phyloP scores from a whole-genome alignment of 2,329 filamentous ascomycete species.

The Ophiostoma populinum region DNA sequence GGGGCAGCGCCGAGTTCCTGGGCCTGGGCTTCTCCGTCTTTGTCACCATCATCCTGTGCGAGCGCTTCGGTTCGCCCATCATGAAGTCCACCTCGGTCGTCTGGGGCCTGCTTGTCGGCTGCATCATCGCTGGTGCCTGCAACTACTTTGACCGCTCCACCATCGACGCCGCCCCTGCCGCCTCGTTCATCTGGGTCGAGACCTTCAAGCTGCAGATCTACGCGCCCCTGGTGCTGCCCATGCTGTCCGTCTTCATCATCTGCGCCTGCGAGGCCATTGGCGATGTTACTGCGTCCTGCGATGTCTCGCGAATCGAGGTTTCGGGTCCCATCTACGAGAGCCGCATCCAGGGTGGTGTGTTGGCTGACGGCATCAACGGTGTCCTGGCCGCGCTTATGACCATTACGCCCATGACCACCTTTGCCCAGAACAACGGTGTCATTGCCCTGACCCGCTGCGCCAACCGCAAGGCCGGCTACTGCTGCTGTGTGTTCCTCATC shows the following conservation, averaged over 20 bases:
- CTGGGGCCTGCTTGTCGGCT: slow-evolving; percentile 56
- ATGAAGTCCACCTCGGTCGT: slow-evolving; percentile 71
- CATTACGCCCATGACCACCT: slow-evolving; percentile 63
- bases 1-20: slow-evolving; percentile 65
- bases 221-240: slow-evolving; percentile 53
- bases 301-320: slow-evolving; percentile 61
- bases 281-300: slow-evolving; percentile 66
- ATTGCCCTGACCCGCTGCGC: slow-evolving; percentile 70
- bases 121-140: slow-evolving; percentile 59
- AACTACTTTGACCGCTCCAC: slow-evolving; percentile 63
- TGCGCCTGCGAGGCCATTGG: slow-evolving; percentile 66
- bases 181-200: slow-evolving; percentile 62
- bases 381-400: slow-evolving; percentile 61
- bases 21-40: slow-evolving; percentile 71
- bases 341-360: slow-evolving; percentile 60
- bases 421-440: slow-evolving; percentile 74
- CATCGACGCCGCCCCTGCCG: slow-evolving; percentile 54
- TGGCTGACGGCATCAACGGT: slow-evolving; percentile 64
- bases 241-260: slow-evolving; percentile 54
- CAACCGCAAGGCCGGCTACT: slow-evolving; percentile 65
- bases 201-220: slow-evolving; percentile 60
- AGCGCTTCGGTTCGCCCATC: slow-evolving; percentile 65
- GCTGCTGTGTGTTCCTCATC: slow-evolving; percentile 58
- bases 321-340: slow-evolving; percentile 56
- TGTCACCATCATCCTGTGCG: slow-evolving; percentile 60